Conservation (phyloP, 768 basidiomycete genomes). For the Myochromella boudieri region DNA sequence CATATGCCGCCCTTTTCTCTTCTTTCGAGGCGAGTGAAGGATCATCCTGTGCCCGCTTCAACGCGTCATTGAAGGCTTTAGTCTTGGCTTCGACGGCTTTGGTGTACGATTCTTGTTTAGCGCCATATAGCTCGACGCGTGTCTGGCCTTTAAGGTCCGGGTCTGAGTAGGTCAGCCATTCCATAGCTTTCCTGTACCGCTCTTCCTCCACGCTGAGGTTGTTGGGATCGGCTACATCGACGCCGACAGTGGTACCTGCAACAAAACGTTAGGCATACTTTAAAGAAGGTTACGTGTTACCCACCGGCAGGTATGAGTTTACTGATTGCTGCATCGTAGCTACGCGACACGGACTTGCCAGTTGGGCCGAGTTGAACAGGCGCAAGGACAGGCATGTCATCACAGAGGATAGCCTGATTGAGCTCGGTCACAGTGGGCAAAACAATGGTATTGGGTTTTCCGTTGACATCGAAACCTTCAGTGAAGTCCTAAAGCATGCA, state of each 20-base stretch:
- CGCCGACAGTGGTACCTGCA: constrained; percentile 7
- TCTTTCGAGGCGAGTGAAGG: neutral
- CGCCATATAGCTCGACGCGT: constrained; percentile 4
- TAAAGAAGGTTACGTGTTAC: neutral
- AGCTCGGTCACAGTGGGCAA: constrained; percentile 1
- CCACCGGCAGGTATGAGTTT: neutral
- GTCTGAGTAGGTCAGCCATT: neutral
- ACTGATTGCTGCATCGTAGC: neutral
- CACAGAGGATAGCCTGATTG: constrained; percentile 3
- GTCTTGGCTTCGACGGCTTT: constrained; percentile 4
- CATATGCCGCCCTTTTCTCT: neutral
- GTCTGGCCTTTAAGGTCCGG: neutral
- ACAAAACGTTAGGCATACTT: neutral
- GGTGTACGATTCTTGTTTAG: constrained; percentile 1
- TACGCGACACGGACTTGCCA: neutral
- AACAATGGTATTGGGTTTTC: neutral
- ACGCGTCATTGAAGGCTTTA: constrained; percentile 5
- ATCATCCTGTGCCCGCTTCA: constrained; percentile 4
- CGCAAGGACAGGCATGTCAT: constrained; percentile 3
- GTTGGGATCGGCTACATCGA: neutral
- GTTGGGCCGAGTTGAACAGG: constrained; percentile 4
- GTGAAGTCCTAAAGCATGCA: neutral
- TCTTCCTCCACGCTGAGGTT: constrained; percentile 2
- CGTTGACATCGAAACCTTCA: constrained; percentile 1
- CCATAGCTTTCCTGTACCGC: constrained; percentile 6